Evolutionary conservation across 2,329 filamentous ascomycete genomes (phyloP).

Genomic region (Sclerotinia borealis): DNA sequence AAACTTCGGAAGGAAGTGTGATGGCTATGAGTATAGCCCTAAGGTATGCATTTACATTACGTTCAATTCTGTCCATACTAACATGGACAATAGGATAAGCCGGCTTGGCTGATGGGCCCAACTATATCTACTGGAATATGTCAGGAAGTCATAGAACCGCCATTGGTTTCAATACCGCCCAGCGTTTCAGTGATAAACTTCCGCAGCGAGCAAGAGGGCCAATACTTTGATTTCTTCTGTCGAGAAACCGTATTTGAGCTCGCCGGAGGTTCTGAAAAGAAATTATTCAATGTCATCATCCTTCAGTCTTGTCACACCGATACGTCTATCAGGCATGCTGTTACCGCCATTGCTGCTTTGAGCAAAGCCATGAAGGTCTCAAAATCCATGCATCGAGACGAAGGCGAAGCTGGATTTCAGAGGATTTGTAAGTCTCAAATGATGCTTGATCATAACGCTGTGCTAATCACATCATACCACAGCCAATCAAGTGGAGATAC

Average conservation of each 20-base stretch:
- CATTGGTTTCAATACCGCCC: not conserved
- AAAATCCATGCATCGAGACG: not conserved
- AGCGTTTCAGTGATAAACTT: slow-evolving; percentile 13
- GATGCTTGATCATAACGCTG: not conserved
- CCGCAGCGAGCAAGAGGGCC: slow-evolving; percentile 16
- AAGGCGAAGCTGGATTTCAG: slow-evolving; percentile 1
- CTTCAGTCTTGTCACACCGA: slow-evolving; percentile 19
- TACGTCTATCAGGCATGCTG: slow-evolving; percentile 16
- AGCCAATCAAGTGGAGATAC: slow-evolving; percentile 7
- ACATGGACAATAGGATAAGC: slow-evolving; percentile 2
- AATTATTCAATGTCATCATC: slow-evolving; percentile 19
- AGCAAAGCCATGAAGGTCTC: slow-evolving; percentile 15
- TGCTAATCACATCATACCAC: not conserved
- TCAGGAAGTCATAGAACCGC: not conserved
- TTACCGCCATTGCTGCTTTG: slow-evolving; percentile 20
- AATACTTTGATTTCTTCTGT: slow-evolving; percentile 23
- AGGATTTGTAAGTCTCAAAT: slow-evolving; percentile 1
- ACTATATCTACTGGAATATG: slow-evolving; percentile 11
- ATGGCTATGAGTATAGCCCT: slow-evolving; percentile 12
- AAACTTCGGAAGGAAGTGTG: slow-evolving; percentile 13
- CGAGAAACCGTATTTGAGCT: slow-evolving; percentile 18
- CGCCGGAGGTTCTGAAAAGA: slow-evolving; percentile 15
- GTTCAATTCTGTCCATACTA: not conserved
- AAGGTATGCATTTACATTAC: not conserved
- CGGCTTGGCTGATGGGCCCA: slow-evolving; percentile 9